A percentile compares a stretch with the other conserved stretches of the same genome.
Evolutionary conservation across 345 rosid genomes (phyloP).

Genomic region (Clarkia xantiana): DNA sequence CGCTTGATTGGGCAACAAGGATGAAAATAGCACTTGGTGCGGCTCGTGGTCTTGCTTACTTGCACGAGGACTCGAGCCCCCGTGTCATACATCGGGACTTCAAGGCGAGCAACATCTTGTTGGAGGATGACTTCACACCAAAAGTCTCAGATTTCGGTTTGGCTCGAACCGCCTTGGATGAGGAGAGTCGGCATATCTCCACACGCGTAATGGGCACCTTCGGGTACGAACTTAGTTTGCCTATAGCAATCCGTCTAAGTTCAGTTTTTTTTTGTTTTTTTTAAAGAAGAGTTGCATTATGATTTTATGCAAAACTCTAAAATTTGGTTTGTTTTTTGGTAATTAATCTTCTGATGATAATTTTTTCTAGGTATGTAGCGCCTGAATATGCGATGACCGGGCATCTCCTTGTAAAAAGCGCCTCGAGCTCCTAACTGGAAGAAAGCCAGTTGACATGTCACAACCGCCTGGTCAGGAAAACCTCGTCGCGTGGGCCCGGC

Average conservation of each 20-base stretch:
- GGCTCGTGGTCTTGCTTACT: slow-evolving; percentile 87
- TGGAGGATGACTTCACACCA: slow-evolving; percentile 84
- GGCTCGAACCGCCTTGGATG: slow-evolving; percentile 87
- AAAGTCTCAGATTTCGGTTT: slow-evolving; percentile 95
- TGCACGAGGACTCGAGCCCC: slow-evolving; percentile 96
- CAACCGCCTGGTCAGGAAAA: slow-evolving; percentile 87
- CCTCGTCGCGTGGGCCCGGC: slow-evolving; percentile 82
- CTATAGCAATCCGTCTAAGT: not conserved
- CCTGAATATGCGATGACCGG: slow-evolving; percentile 99
- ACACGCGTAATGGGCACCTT: slow-evolving; percentile 98
- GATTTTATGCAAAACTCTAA: too few relatives aligned
- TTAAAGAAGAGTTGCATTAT: too few relatives aligned
- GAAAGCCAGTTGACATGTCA: slow-evolving; percentile 87
- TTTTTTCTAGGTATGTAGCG: slow-evolving; percentile 64
- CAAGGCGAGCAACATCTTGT: slow-evolving; percentile 86
- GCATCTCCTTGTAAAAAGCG: slow-evolving; percentile 95
- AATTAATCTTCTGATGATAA: not conserved
- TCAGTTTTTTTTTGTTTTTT: too few relatives aligned
- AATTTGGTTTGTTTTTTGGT: not conserved
- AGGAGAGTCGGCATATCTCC: slow-evolving; percentile 77
- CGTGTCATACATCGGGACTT: slow-evolving; percentile 93
- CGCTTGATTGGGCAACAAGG: slow-evolving; percentile 81
- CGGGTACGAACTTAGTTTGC: slow-evolving; percentile 34
- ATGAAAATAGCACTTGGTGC: slow-evolving; percentile 95
- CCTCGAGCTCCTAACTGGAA: slow-evolving; percentile 79